Base-by-base conservation (phyloP, 306 rosid genomes). In the Cicer judaicum region DNA sequence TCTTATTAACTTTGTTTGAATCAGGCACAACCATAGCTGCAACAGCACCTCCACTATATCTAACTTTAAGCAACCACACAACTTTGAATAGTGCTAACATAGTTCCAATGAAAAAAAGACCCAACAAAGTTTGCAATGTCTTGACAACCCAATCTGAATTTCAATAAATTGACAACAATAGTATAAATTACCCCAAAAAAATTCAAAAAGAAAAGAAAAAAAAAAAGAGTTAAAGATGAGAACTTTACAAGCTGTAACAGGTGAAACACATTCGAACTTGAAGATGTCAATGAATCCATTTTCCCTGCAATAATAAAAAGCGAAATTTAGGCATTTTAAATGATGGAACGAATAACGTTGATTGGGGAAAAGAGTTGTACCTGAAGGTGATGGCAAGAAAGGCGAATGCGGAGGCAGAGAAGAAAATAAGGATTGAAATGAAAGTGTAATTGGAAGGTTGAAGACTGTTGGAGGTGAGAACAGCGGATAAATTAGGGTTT, bases 391-490 rank as follows among this genome's bases (percentile, higher is more conserved):
- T 44, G n/a, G 84, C 57, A 74, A 92, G 83, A 78, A 92, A 82
- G 69, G 86, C 85, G 71, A 87, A 78, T 54, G 93, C 87, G 24
- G 96, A 85, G 60, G 83, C 88, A 43, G 89, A 82, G 78, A 89
- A 87, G 88, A 92, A 80, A 34, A 82, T 90, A 75, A 87, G 60
- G 83, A 82, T 73, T 71, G 82, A 83, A 42, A 90, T 72, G 81
- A 89, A 68, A 8, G 92, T 77, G 80, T 78, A 80, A 34, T 81
- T 87, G 21, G 96, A 84, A 81, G 97, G 97, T 9, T 80, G 96
- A 56, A 92, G 74, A 64, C 99, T 92, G 65, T 72, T 87, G 78
- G 95, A 83, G 24, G 96, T 94, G 52, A 94, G 93, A 12, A 88
- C 93, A 2, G 95, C 89, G 5, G 97, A 94, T 9, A 92, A 76